These are phyloP conservation scores for Alectoria sarmentosa DNA, from an alignment of 495 filamentous ascomycete genomes.

Conservation along the genomic window DNA sequence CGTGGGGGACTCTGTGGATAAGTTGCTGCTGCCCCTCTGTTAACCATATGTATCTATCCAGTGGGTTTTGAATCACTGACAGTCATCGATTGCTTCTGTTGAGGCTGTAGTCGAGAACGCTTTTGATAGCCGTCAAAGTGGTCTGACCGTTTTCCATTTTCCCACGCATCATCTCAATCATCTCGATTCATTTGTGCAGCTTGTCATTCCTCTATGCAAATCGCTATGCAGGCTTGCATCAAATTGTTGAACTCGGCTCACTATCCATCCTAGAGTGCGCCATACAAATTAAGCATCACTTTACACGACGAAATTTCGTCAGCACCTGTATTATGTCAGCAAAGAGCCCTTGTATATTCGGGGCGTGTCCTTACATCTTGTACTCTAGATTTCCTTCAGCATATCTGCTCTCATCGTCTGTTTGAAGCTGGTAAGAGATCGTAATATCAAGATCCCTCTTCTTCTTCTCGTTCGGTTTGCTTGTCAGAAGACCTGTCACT, in stretches of 20 bases:
- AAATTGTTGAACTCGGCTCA: neutral
- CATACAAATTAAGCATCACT: neutral
- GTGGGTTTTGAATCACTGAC: slow-evolving; percentile 8
- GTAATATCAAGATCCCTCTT: slow-evolving; percentile 89
- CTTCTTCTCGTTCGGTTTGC: slow-evolving; percentile 89
- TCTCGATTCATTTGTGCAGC: neutral
- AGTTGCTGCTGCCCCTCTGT: slow-evolving; percentile 2
- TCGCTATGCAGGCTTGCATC: slow-evolving; percentile 15
- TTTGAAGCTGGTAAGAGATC: slow-evolving; percentile 74
- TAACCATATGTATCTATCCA: slow-evolving; percentile 2
- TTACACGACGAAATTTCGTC: slow-evolving; percentile 11
- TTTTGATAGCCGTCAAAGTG: neutral
- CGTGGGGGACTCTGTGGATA: neutral
- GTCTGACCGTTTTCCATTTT: neutral
- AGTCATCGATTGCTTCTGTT: slow-evolving; percentile 1
- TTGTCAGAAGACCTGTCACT: slow-evolving; percentile 63
- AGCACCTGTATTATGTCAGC: slow-evolving; percentile 43
- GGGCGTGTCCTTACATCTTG: slow-evolving; percentile 63
- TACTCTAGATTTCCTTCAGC: slow-evolving; percentile 70
- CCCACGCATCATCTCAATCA: neutral
- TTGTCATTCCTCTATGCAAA: slow-evolving; percentile 2
- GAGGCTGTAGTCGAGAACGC: neutral
- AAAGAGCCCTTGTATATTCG: neutral
- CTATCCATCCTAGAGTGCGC: neutral
- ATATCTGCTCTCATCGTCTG: slow-evolving; percentile 57